phyloP scores from a whole-genome alignment of 169 alveolate genomes.

The Eimeria falciformis region DNA sequence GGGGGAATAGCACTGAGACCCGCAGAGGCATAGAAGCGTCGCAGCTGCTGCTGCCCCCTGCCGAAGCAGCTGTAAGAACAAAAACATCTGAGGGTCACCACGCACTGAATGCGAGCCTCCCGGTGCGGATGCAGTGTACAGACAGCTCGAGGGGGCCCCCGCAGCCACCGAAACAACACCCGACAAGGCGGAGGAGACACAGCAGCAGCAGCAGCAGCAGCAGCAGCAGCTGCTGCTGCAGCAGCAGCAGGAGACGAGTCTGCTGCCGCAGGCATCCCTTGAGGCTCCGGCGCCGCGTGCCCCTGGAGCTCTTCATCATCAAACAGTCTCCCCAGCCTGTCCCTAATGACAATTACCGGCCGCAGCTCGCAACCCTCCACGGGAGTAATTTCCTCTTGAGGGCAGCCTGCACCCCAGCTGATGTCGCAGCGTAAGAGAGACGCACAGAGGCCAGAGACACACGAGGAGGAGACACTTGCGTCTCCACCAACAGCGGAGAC shows the following conservation, averaged over 20 bases:
- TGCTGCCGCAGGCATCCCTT: too few relatives aligned
- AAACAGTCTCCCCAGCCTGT: slow-evolving; percentile 81
- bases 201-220: not conserved
- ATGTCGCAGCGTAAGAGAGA: slow-evolving; percentile 46
- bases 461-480: not conserved
- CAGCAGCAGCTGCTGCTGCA: not conserved
- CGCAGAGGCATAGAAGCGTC: slow-evolving; percentile 82
- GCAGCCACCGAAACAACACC: slow-evolving; percentile 84
- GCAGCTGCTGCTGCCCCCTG: slow-evolving; percentile 83
- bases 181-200: slow-evolving; percentile 71
- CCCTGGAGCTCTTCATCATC: not conserved
- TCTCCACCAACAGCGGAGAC: not conserved
- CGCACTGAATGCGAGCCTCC: slow-evolving; percentile 84
- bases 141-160: slow-evolving; percentile 88
- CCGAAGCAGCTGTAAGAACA: slow-evolving; percentile 84
- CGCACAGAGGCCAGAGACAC: not conserved
- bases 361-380: slow-evolving; percentile 87
- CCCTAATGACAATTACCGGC: slow-evolving; percentile 85
- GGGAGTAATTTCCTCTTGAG: slow-evolving; percentile 78
- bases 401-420: slow-evolving; percentile 32
- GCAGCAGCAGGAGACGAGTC: not conserved
- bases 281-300: not conserved
- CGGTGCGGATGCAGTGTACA: slow-evolving; percentile 87
- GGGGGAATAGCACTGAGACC: slow-evolving; percentile 83
- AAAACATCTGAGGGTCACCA: slow-evolving; percentile 84